Base-by-base conservation (phyloP, 495 filamentous ascomycete genomes). In the Penicillium argentinense region DNA sequence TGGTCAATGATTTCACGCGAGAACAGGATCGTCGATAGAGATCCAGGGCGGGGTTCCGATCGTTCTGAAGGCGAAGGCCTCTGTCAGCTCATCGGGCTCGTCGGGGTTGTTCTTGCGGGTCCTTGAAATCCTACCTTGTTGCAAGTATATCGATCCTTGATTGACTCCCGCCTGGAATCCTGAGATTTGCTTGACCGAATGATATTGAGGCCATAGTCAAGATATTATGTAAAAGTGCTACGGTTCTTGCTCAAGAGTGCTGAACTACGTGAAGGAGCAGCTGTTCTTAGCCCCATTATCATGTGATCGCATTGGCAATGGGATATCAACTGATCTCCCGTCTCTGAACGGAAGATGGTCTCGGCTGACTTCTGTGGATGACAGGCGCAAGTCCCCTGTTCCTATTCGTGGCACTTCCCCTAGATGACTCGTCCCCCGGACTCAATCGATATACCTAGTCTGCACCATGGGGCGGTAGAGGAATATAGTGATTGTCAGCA, bases 21-120 rank as follows among this genome's bases (percentile, higher is more conserved):
- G 42, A 71, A 68, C 8, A 61, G 69, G 9, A 71, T 43, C 2
- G 40, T 63, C 7, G 43, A 53, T 8, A 51, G 47, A 27, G 62
- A 54, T 5, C 8, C n/a, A 9, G 52, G 52, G 4, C 28, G 44
- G 9, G 48, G 28, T 24, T 63, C 53, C 14, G 48, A 29, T 4
- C 13, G 43, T 18, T 46, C 43, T 46, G 4, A 5, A 16, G 14
- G 27, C 17, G 28, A 16, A 17, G 22, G 12, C 22, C 9, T 13
- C 21, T 9, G 14, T 37, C 34, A 42, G 25, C 30, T 1, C 13
- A 16, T 11, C 25, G 5, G 25, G 11, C 25, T 26, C 25, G 25
- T 34, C 11, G 30, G 30, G 6, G 5, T 34, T 34, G 12, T 25
- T 3, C 9, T 13, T 39, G 2, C 12, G 25, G 25, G 25, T 5